phyloP scores from a whole-genome alignment of 2,329 filamentous ascomycete species.

The Paraphoma sp. region DNA sequence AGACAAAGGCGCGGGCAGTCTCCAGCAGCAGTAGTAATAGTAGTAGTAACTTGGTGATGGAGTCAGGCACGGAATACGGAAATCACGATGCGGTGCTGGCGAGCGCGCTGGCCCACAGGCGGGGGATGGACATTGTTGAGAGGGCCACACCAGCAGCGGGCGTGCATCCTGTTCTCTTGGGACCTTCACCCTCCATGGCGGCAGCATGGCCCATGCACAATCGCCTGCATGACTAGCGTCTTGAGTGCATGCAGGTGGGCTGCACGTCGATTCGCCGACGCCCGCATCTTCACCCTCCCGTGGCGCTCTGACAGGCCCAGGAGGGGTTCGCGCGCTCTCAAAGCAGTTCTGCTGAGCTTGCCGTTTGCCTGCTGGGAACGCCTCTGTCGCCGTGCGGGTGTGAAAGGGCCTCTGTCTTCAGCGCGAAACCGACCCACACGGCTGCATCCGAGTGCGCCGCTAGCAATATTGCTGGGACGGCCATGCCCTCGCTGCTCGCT shows the following conservation, averaged over 20 bases:
- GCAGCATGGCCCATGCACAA: slow-evolving; percentile 5
- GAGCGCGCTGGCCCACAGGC: background rate
- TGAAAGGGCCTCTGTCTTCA: background rate
- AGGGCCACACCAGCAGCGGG: slow-evolving; percentile 1
- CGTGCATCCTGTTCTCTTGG: background rate
- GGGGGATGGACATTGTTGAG: slow-evolving; percentile 14
- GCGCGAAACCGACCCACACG: slow-evolving; percentile 1
- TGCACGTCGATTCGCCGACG: background rate
- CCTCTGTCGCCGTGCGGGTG: background rate
- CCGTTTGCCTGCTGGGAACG: slow-evolving; percentile 1
- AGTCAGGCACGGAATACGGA: too few relatives aligned
- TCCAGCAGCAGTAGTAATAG: too few relatives aligned
- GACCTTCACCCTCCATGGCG: background rate
- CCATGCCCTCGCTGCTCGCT: background rate
- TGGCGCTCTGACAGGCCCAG: background rate
- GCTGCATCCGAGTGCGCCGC: slow-evolving; percentile 13
- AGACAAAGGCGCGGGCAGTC: background rate
- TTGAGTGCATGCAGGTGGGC: slow-evolving; percentile 4
- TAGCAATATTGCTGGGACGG: slow-evolving; percentile 1
- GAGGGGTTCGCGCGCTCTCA: background rate
- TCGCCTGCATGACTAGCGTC: slow-evolving; percentile 17
- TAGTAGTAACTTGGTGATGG: too few relatives aligned
- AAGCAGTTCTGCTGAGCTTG: background rate
- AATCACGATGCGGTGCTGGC: background rate
- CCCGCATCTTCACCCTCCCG: slow-evolving; percentile 6